A percentile compares a stretch with the other conserved stretches of the same genome.
phyloP scores from a whole-genome alignment of 352 stramenopile genomes.

The Pythium dissotocum region DNA sequence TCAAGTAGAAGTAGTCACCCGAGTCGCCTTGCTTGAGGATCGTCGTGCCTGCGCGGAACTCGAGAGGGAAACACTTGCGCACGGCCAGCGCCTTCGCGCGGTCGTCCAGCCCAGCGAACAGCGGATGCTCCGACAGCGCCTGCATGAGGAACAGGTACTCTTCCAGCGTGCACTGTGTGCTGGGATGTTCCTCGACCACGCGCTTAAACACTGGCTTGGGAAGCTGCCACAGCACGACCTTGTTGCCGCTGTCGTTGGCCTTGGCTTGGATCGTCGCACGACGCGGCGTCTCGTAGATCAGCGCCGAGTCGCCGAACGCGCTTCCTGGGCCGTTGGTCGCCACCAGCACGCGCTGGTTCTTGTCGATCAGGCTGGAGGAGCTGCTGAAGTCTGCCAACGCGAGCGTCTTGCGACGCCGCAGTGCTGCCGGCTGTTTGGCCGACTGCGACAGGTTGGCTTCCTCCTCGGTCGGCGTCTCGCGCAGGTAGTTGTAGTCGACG shows the following conservation, averaged over 20 bases:
- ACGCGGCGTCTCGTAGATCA: conserved; percentile 85
- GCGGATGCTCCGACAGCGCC: conserved; percentile 64
- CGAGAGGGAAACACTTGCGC: conserved; percentile 80
- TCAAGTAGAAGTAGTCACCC: conserved; percentile 87
- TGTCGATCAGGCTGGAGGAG: conserved; percentile 53
- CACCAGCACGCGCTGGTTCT: conserved; percentile 73
- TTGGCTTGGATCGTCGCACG: conserved; percentile 65
- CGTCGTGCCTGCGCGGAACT: conserved; percentile 54
- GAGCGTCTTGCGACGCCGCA: conserved; percentile 71
- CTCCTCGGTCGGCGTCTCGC: conserved; percentile 39
- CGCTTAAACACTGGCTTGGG: conserved; percentile 64
- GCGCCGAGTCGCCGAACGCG: conserved; percentile 79
- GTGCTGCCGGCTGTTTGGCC: conserved; percentile 14
- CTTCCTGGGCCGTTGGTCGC: conserved; percentile 78
- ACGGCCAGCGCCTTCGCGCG: conserved; percentile 79
- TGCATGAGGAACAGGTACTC: conserved; percentile 77
- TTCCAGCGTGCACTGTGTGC: conserved; percentile 77
- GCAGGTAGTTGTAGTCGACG: conserved; percentile 79
- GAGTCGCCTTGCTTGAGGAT: conserved; percentile 80
- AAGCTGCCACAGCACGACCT: conserved; percentile 76
- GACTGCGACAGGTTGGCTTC: conserved; percentile 13
- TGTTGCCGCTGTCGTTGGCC: conserved; percentile 15
- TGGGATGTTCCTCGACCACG: conserved; percentile 57
- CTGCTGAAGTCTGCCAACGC: conserved; percentile 70
- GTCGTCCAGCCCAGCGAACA: conserved; percentile 75